phyloP scores from a whole-genome alignment of 1,284 basidiomycete species.

The Mycosarcoma maydis region DNA sequence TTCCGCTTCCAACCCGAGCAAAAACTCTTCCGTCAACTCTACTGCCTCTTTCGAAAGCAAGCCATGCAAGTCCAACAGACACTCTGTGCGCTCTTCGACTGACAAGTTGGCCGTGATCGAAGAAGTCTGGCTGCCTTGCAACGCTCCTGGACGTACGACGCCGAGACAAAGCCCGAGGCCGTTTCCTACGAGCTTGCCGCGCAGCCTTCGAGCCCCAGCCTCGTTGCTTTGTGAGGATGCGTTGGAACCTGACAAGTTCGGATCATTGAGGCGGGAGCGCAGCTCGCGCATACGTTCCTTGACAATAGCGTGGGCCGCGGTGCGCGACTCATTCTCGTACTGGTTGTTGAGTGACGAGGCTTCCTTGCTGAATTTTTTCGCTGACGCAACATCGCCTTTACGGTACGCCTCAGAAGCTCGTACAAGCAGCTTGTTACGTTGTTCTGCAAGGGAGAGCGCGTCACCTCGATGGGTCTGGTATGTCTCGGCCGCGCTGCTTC shows the following conservation, averaged over 20 bases:
- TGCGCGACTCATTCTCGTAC: constrained; percentile 85
- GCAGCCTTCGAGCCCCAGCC: constrained; percentile 77
- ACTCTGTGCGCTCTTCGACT: constrained; percentile 72
- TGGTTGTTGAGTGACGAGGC: constrained; percentile 90
- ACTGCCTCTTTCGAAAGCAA: constrained; percentile 90
- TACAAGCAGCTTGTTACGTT: constrained; percentile 91
- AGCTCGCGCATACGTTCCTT: constrained; percentile 78
- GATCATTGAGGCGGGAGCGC: constrained; percentile 75
- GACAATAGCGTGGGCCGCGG: constrained; percentile 80
- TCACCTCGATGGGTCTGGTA: constrained; percentile 88
- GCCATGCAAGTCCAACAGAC: constrained; percentile 69
- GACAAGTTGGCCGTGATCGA: constrained; percentile 72
- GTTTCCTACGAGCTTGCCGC: constrained; percentile 81
- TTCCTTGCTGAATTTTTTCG: constrained; percentile 90
- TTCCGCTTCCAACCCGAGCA: constrained; percentile 81
- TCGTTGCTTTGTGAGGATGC: constrained; percentile 75
- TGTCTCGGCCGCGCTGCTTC: constrained; percentile 74
- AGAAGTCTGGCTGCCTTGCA: constrained; percentile 34
- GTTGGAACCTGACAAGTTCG: constrained; percentile 68
- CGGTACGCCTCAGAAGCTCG: constrained; percentile 94
- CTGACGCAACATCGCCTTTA: constrained; percentile 90
- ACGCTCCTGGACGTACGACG: constrained; percentile 38
- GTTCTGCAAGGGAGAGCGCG: constrained; percentile 88
- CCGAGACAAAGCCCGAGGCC: constrained; percentile 71
- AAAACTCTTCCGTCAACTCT: constrained; percentile 88